Conservation (phyloP, 2,329 filamentous ascomycete species). For the Arthrobotrys sinensis region DNA sequence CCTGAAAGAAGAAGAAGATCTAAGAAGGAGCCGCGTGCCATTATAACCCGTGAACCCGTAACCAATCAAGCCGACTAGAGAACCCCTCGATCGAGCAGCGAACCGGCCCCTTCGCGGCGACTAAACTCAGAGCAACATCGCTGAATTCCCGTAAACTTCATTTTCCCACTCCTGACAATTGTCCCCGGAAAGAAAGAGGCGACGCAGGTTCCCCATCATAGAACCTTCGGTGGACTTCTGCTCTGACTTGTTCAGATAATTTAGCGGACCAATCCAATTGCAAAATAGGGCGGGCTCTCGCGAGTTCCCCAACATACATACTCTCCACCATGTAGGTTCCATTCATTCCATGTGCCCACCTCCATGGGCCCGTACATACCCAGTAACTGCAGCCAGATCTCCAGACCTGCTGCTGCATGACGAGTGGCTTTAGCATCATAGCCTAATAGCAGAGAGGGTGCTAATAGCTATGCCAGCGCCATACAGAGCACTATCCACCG, state of each 20-base stretch:
- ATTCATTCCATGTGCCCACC: slow-evolving; percentile 33
- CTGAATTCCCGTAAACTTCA: slow-evolving; percentile 36
- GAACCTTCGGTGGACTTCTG: slow-evolving; percentile 60
- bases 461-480: slow-evolving; percentile 6
- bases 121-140: slow-evolving; percentile 29
- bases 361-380: slow-evolving; percentile 30
- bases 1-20: slow-evolving; percentile 22
- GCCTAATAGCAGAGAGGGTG: slow-evolving; percentile 22
- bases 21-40: slow-evolving; percentile 31
- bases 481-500: slow-evolving; percentile 5
- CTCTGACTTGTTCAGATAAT: slow-evolving; percentile 60
- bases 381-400: slow-evolving; percentile 39
- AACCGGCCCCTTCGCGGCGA: slow-evolving; percentile 48
- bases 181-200: slow-evolving; percentile 51
- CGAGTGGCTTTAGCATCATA: slow-evolving; percentile 51
- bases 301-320: slow-evolving; percentile 56
- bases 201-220: slow-evolving; percentile 47
- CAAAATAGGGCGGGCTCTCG: slow-evolving; percentile 58
- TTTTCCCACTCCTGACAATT: slow-evolving; percentile 28
- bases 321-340: slow-evolving; percentile 49
- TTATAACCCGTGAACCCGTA: slow-evolving; percentile 55
- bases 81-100: slow-evolving; percentile 36
- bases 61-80: slow-evolving; percentile 60
- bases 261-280: slow-evolving; percentile 62
- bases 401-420: slow-evolving; percentile 46